Percentiles rank a stretch among this genome's conserved stretches.
Conservation (phyloP, 257 asterid species). For the Cruciata laevipes region DNA sequence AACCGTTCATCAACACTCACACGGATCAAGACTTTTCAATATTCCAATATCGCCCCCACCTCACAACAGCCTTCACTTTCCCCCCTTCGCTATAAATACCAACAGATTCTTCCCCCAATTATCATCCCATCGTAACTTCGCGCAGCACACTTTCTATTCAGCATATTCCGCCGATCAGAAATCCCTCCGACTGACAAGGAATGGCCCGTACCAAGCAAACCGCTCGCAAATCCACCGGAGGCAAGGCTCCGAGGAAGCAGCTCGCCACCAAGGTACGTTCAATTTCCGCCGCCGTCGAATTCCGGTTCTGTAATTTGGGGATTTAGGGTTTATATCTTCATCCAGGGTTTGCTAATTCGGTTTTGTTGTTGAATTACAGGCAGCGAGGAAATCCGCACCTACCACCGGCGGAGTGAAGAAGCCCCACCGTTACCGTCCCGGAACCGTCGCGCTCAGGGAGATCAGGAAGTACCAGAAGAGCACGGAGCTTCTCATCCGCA, state of each 20-base stretch:
- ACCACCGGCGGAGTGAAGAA: not conserved
- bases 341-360: not conserved
- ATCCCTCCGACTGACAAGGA: not conserved
- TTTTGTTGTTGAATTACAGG: not conserved
- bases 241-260: not conserved
- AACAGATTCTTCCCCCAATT: not conserved
- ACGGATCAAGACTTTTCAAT: not conserved
- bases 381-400: not conserved
- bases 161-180: not conserved
- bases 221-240: not conserved
- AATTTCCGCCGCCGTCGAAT: not conserved
- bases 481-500: not conserved
- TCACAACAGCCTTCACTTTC: not conserved
- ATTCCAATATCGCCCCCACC: not conserved
- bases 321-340: not conserved
- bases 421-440: constrained; percentile 2
- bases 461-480: constrained; percentile 1
- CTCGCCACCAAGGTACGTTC: not conserved
- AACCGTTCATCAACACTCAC: not conserved
- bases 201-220: not conserved
- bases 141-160: not conserved
- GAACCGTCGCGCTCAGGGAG: not conserved
- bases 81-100: not conserved
- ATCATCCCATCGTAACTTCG: not conserved
- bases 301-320: not conserved